Conservation (phyloP, 2,329 filamentous ascomycete genomes). For the Penicillium sp. region DNA sequence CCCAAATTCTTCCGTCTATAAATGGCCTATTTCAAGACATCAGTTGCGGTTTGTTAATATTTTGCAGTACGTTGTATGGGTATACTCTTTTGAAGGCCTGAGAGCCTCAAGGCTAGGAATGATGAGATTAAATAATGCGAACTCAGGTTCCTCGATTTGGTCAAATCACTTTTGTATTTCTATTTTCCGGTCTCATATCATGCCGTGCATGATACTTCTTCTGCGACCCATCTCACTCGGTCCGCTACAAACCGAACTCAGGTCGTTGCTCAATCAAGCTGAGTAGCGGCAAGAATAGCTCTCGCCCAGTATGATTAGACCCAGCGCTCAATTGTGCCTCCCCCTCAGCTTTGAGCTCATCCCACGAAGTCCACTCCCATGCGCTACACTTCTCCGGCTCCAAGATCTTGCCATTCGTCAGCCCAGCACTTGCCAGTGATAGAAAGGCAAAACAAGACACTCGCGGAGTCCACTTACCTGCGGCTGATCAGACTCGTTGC, state of each 20-base stretch:
- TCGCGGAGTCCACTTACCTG: constrained; percentile 48
- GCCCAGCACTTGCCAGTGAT: neutral
- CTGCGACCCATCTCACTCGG: neutral
- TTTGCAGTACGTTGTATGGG: too few species aligned
- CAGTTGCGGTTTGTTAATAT: too few species aligned
- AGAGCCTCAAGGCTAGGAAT: too few species aligned
- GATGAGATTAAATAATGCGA: too few species aligned
- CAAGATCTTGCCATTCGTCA: constrained; percentile 21
- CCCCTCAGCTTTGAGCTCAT: constrained; percentile 44
- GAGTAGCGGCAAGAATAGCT: constrained; percentile 52
- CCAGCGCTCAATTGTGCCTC: constrained; percentile 32
- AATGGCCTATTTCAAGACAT: too few species aligned
- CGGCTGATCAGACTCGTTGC: constrained; percentile 53
- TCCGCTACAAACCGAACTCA: constrained; percentile 17
- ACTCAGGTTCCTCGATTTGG: too few species aligned
- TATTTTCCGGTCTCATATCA: neutral
- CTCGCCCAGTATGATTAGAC: constrained; percentile 27
- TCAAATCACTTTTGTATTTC: neutral
- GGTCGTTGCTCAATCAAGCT: constrained; percentile 48
- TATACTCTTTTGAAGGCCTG: too few species aligned
- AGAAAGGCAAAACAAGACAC: neutral
- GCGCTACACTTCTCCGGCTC: constrained; percentile 58
- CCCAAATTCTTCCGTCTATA: too few species aligned
- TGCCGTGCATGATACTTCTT: neutral
- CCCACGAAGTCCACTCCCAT: constrained; percentile 58